Base-by-base conservation (phyloP, 768 basidiomycete species). In the Amanita thiersii region DNA sequence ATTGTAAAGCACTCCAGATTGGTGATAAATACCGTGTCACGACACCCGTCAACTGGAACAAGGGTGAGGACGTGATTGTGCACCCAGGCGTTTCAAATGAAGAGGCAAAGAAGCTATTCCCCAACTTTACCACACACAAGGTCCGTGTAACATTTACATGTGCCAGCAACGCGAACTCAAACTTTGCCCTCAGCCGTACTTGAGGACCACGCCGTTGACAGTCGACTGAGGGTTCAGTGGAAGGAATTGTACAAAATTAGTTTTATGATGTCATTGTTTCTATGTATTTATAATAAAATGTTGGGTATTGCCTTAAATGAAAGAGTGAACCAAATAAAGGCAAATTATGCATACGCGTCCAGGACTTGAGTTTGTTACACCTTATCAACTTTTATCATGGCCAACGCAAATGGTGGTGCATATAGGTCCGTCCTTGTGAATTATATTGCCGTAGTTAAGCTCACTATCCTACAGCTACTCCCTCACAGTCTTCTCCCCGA, bases 401-500 rank as follows among this genome's bases (percentile, higher is more conserved):
- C 85, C 40, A 85, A 71, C 56, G 82, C 83, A 58, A 81, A 86
- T 60, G 81, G 83, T 50, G 83, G 84, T 58, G 83, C 84, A 35
- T 86, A 86, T 65, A 85, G 83, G 82, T 74, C 50, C 36, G 53
- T 52, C 30, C 44, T 44, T 36, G 23, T 30, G 33, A 19, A 36
- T 25, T 52, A 30, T 32, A 47, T 52, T 39, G 4, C 10, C 40
- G 25, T 29, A 21, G 18, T 12, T 50, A 30, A 40, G 40, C 50
- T 34, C 52, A 43, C 14, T 19, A 10, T 25, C 34, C 34, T 39
- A 34, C 58, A 97, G 93, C 58, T 99, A 96, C 72, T 99, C 96
- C 51, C 79, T 99, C 48, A 99, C 96, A 10, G 94, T 96, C 54
- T 99, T 99, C 79, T 96, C 92, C 28, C 96, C 96, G 40, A 96